Evolutionary conservation across 805 yeast genomes (phyloP).

Genomic region (Diddensiella transvaalensis): DNA sequence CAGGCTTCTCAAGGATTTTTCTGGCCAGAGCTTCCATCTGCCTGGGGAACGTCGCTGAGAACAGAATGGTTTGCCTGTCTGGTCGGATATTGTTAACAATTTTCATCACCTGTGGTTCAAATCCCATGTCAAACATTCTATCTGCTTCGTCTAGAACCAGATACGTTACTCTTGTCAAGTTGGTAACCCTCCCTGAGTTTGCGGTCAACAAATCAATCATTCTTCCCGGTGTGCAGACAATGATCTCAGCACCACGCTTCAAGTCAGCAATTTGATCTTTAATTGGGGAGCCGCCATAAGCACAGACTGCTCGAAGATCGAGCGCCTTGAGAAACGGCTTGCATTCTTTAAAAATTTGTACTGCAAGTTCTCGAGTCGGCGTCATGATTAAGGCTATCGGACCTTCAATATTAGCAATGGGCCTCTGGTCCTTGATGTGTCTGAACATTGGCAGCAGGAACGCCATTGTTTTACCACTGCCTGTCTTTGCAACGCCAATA

Average conservation of each 20-base stretch:
- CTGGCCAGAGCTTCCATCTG: conserved; percentile 74
- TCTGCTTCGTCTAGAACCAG: conserved; percentile 96
- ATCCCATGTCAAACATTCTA: conserved; percentile 94
- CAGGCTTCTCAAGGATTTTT: conserved; percentile 57
- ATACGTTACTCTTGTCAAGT: conserved; percentile 65
- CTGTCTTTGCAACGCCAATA: conserved; percentile 93
- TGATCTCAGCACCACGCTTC: conserved; percentile 71
- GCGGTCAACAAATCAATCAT: conserved; percentile 84
- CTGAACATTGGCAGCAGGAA: conserved; percentile 80
- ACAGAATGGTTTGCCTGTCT: conserved; percentile 82
- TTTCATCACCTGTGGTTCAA: conserved; percentile 90
- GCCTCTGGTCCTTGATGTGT: conserved; percentile 73
- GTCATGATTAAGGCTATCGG: conserved; percentile 79
- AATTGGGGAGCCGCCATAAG: conserved; percentile 87
- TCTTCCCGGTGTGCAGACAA: conserved; percentile 95
- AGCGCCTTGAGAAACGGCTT: conserved; percentile 51
- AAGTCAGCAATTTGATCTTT: conserved; percentile 77
- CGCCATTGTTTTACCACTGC: conserved; percentile 92
- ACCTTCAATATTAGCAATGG: conserved; percentile 48
- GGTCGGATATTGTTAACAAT: conserved; percentile 74
- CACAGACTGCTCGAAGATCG: conserved; percentile 60
- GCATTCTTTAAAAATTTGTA: conserved; percentile 73
- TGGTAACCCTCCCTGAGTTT: conserved; percentile 72
- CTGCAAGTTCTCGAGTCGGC: conserved; percentile 90
- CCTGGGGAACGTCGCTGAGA: conserved; percentile 90